These are phyloP conservation scores for Fusarium succisae DNA, from an alignment of 2,329 filamentous ascomycete species.

Conservation along the genomic window DNA sequence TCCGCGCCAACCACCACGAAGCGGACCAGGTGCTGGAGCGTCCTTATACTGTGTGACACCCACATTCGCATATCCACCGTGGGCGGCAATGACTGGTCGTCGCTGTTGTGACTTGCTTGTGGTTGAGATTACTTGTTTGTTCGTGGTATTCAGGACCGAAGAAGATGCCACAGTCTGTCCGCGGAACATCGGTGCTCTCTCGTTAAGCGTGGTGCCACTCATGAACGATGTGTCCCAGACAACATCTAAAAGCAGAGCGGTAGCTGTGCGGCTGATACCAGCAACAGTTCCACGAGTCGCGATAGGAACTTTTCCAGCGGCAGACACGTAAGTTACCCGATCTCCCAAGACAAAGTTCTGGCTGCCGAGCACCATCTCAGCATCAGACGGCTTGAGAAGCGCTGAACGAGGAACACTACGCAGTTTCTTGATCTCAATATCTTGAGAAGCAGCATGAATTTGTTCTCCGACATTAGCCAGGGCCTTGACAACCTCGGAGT, in stretches of 20 bases:
- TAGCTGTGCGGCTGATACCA: conserved; percentile 88
- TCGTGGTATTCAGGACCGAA: conserved; percentile 87
- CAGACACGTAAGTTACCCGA: conserved; percentile 90
- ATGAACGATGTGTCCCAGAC: conserved; percentile 96
- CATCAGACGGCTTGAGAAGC: conserved; percentile 91
- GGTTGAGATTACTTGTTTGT: conserved; percentile 80
- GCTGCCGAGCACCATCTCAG: conserved; percentile 89
- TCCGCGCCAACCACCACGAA: conserved; percentile 67
- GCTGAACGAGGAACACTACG: conserved; percentile 86
- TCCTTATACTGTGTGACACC: conserved; percentile 71
- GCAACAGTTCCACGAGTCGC: conserved; percentile 93
- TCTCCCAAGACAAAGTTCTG: conserved; percentile 88
- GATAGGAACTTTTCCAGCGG: conserved; percentile 94
- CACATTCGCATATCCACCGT: conserved; percentile 62
- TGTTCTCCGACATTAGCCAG: conserved; percentile 81
- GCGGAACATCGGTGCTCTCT: conserved; percentile 90
- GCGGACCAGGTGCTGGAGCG: conserved; percentile 62
- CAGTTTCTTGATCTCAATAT: conserved; percentile 73
- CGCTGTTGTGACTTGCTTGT: conserved; percentile 63
- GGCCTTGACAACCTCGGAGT: conserved; percentile 85
- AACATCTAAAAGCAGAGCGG: conserved; percentile 84
- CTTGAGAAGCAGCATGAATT: conserved; percentile 60
- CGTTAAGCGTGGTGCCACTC: conserved; percentile 92
- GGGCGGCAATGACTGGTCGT: conserved; percentile 58
- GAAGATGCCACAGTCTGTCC: conserved; percentile 89